Evolutionary conservation across 495 filamentous ascomycete genomes (phyloP).

Genomic region (Delitschia confertaspora): DNA sequence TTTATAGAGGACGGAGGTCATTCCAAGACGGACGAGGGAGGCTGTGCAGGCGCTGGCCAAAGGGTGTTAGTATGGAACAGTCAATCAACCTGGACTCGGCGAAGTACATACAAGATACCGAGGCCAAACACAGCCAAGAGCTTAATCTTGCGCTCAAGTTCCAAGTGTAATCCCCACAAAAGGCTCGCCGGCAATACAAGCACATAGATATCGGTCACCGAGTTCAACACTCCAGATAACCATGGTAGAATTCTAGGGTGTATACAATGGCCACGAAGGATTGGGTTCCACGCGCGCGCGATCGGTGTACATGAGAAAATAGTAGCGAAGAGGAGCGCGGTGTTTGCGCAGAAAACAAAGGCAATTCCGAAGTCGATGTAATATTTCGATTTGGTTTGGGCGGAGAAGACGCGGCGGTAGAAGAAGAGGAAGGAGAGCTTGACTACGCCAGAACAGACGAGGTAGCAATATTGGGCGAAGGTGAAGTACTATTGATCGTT

Average conservation of each 20-base stretch:
- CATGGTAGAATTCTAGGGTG: neutral
- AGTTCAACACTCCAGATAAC: neutral
- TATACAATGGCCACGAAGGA: neutral
- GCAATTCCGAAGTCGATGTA: conserved; percentile 2
- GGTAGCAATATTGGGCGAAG: neutral
- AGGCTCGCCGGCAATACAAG: neutral
- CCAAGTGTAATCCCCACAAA: neutral
- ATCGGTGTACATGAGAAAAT: neutral
- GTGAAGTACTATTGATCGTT: conserved; percentile 5
- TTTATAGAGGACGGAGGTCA: neutral
- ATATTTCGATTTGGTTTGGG: neutral
- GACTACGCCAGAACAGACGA: neutral
- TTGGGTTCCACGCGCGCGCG: neutral
- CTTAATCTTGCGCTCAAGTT: neutral
- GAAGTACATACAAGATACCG: conserved; percentile 1
- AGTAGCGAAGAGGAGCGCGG: neutral
- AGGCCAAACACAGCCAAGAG: conserved; percentile 2
- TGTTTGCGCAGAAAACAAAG: neutral
- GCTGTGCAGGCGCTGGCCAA: conserved; percentile 2
- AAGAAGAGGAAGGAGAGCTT: conserved; percentile 7
- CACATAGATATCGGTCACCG: conserved; percentile 1
- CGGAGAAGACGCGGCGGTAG: conserved; percentile 2
- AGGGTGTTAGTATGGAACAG: no score
- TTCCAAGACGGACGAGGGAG: neutral
- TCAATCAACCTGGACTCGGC: neutral